These are phyloP conservation scores for Trifolium subterraneum DNA, from an alignment of 306 rosid genomes.

Conservation along the genomic window DNA sequence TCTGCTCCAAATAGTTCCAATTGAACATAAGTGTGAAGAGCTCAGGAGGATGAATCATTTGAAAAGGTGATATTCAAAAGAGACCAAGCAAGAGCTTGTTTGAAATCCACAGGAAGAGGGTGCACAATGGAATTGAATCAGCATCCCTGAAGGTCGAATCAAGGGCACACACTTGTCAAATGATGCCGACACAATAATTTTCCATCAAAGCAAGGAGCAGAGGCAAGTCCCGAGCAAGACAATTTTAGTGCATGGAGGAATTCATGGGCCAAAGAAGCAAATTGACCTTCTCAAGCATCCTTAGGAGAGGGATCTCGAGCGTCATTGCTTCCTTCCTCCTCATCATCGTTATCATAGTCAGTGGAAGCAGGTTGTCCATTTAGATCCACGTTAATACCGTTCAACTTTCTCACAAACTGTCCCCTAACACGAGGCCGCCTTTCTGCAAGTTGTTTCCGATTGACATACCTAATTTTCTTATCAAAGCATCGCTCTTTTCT, in stretches of 20 bases:
- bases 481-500: constrained; percentile 96
- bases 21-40: constrained; percentile 34
- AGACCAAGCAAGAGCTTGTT: constrained; percentile 22
- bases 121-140: constrained; percentile 17
- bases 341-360: constrained; percentile 68
- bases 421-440: constrained; percentile 96
- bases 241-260: constrained; percentile 14
- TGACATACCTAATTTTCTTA: constrained; percentile 91
- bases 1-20: constrained; percentile 45
- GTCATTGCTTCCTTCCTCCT: constrained; percentile 60
- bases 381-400: constrained; percentile 81
- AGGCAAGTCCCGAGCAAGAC: constrained; percentile 19
- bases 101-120: constrained; percentile 32
- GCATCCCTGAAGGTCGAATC: not conserved
- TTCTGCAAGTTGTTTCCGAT: constrained; percentile 84
- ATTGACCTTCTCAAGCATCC: constrained; percentile 48
- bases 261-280: not conserved
- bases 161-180: constrained; percentile 27
- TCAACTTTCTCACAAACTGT: constrained; percentile 92
- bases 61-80: constrained; percentile 8
- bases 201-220: constrained; percentile 38
- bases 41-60: constrained; percentile 33
- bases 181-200: constrained; percentile 32
- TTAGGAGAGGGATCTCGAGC: constrained; percentile 54
- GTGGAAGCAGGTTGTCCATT: constrained; percentile 80